Conservation (phyloP, 371 early-diverging fungal species). For the Mortierella sp. region DNA sequence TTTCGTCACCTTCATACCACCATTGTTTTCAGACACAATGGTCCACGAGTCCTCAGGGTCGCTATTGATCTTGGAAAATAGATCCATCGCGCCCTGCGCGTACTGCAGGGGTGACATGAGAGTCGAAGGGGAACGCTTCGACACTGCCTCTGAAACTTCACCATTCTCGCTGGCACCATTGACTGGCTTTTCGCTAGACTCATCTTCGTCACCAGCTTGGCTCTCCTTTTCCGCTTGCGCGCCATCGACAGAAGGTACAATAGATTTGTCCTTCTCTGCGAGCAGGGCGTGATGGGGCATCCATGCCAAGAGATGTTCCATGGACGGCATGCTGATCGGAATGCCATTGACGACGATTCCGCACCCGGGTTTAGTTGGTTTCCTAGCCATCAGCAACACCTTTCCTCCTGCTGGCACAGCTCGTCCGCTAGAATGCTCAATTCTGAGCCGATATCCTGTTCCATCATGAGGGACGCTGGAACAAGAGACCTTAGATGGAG, state of each 20-base stretch:
- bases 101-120: conserved; percentile 32
- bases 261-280: conserved; percentile 27
- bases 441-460: conserved; percentile 64
- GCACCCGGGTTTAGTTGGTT: conserved; percentile 35
- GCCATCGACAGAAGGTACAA: conserved; percentile 32
- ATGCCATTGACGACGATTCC: conserved; percentile 54
- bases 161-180: neutral
- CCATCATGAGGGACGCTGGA: conserved; percentile 59
- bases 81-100: conserved; percentile 47
- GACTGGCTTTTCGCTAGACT: neutral
- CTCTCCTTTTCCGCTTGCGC: conserved; percentile 29
- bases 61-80: conserved; percentile 30
- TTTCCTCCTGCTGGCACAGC: conserved; percentile 70
- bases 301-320: conserved; percentile 49
- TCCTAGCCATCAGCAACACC: conserved; percentile 66
- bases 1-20: conserved; percentile 63
- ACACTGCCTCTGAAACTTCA: neutral
- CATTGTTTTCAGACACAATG: conserved; percentile 63
- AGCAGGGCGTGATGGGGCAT: conserved; percentile 8
- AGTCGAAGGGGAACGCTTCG: conserved; percentile 8
- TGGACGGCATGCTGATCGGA: conserved; percentile 44
- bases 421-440: conserved; percentile 66
- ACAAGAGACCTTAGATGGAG: conserved; percentile 65
- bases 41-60: conserved; percentile 65
- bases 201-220: conserved; percentile 37